Conservation (phyloP, 2,329 filamentous ascomycete species). For the Aspergillus quadricinctus region DNA sequence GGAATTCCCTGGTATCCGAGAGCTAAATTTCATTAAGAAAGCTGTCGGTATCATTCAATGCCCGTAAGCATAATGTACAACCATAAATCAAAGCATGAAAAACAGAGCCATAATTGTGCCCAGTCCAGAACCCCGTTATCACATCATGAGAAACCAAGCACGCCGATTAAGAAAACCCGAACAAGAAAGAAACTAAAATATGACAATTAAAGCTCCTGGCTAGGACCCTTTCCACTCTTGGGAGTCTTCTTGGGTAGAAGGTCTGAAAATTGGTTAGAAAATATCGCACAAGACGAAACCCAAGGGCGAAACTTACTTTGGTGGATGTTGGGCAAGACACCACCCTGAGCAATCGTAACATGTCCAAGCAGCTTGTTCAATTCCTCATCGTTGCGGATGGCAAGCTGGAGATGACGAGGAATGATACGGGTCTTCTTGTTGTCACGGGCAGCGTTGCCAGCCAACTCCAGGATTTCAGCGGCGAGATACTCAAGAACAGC, state of each 20-base stretch:
- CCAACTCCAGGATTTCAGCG: slow-evolving; percentile 97
- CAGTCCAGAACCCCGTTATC: slow-evolving; percentile 71
- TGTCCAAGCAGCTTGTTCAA: slow-evolving; percentile 97
- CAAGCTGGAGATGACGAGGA: slow-evolving; percentile 95
- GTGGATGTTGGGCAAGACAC: slow-evolving; percentile 96
- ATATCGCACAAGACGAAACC: slow-evolving; percentile 1
- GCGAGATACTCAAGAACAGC: slow-evolving; percentile 98
- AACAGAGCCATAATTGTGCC: slow-evolving; percentile 53
- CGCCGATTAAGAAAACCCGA: slow-evolving; percentile 66
- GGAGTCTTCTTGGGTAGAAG: slow-evolving; percentile 98
- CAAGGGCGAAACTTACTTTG: slow-evolving; percentile 65
- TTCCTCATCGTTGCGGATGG: slow-evolving; percentile 99
- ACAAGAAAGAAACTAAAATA: slow-evolving; percentile 48
- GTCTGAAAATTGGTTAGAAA: slow-evolving; percentile 55
- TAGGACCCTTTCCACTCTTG: slow-evolving; percentile 87
- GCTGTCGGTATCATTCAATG: slow-evolving; percentile 46
- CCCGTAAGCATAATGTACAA: slow-evolving; percentile 60
- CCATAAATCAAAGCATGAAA: slow-evolving; percentile 40
- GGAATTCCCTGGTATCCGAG: slow-evolving; percentile 15
- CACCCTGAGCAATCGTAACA: slow-evolving; percentile 94
- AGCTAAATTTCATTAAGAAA: slow-evolving; percentile 28
- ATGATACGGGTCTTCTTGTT: slow-evolving; percentile 99
- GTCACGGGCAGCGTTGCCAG: slow-evolving; percentile 96
- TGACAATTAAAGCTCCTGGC: slow-evolving; percentile 81
- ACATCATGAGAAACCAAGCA: slow-evolving; percentile 63